These are phyloP conservation scores for Gloeophyllum trabeum DNA, from an alignment of 768 basidiomycete genomes.

Conservation along the genomic window DNA sequence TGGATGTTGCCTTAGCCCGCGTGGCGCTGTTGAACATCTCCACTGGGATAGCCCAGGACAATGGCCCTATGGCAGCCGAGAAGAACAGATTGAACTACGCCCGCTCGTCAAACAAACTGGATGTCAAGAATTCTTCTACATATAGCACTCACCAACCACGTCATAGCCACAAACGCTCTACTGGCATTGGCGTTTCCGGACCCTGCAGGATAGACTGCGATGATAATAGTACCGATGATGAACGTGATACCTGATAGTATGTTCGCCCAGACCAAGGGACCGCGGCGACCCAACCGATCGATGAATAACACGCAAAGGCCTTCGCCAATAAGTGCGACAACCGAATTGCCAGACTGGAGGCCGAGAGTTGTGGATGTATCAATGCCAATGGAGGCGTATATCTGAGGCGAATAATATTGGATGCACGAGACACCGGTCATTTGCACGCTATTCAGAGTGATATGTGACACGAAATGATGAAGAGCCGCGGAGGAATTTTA, in stretches of 20 bases:
- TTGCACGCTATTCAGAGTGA: slow-evolving; percentile 43
- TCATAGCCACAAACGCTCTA: slow-evolving; percentile 15
- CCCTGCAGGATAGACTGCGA: slow-evolving; percentile 12
- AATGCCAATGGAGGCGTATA: slow-evolving; percentile 10
- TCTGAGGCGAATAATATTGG: slow-evolving; percentile 35
- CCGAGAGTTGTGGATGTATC: slow-evolving; percentile 25
- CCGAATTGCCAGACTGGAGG: slow-evolving; percentile 42
- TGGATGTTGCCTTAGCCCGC: slow-evolving; percentile 13
- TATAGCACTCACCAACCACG: slow-evolving; percentile 12
- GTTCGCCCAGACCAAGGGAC: slow-evolving; percentile 13
- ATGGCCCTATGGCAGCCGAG: slow-evolving; percentile 12
- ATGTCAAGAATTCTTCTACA: background rate
- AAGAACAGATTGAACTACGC: slow-evolving; percentile 14
- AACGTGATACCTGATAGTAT: slow-evolving; percentile 13
- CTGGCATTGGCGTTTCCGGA: slow-evolving; percentile 11
- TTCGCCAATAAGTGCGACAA: slow-evolving; percentile 43
- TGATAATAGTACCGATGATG: slow-evolving; percentile 14
- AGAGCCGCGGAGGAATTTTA: slow-evolving; percentile 10
- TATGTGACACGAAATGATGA: slow-evolving; percentile 26
- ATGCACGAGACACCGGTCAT: slow-evolving; percentile 50
- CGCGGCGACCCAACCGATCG: slow-evolving; percentile 13
- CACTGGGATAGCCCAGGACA: slow-evolving; percentile 14
- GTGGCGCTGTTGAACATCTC: slow-evolving; percentile 17
- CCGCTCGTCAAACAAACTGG: background rate
- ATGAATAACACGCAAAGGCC: slow-evolving; percentile 16